These are phyloP conservation scores for Fusarium robinianum DNA, from an alignment of 2,329 filamentous ascomycete genomes.

Conservation along the genomic window DNA sequence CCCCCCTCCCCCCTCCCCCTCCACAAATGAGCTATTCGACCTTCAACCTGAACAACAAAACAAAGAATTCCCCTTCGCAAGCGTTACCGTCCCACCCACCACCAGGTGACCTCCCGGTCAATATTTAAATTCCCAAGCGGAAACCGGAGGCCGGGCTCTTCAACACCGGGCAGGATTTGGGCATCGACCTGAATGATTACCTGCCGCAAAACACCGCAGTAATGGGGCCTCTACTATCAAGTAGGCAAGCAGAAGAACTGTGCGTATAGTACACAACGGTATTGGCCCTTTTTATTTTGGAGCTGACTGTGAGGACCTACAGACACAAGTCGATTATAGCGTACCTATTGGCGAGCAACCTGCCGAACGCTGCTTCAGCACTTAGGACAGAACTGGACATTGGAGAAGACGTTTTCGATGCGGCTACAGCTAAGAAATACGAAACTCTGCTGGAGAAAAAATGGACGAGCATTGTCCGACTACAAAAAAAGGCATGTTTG, in stretches of 20 bases:
- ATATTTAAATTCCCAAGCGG: no score
- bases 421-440: slow-evolving; percentile 88
- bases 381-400: slow-evolving; percentile 79
- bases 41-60: no score
- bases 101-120: no score
- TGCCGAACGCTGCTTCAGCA: slow-evolving; percentile 69
- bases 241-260: slow-evolving; percentile 87
- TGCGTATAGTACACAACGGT: no score
- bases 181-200: slow-evolving; percentile 10
- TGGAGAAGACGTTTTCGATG: slow-evolving; percentile 71
- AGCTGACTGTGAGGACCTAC: slow-evolving; percentile 29
- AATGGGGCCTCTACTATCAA: slow-evolving; percentile 78
- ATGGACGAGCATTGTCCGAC: slow-evolving; percentile 92
- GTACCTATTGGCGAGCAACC: slow-evolving; percentile 76
- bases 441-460: slow-evolving; percentile 95
- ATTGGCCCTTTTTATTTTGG: no score
- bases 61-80: no score
- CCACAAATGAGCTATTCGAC: no score
- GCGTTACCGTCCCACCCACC: no score
- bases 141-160: no score
- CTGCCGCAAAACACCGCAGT: slow-evolving; percentile 9
- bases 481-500: slow-evolving; percentile 84
- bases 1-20: no score
- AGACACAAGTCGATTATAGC: slow-evolving; percentile 95
- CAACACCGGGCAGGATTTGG: no score